Conservation (phyloP, 1,284 basidiomycete species). For the Exobasidium cylindrosporum region DNA sequence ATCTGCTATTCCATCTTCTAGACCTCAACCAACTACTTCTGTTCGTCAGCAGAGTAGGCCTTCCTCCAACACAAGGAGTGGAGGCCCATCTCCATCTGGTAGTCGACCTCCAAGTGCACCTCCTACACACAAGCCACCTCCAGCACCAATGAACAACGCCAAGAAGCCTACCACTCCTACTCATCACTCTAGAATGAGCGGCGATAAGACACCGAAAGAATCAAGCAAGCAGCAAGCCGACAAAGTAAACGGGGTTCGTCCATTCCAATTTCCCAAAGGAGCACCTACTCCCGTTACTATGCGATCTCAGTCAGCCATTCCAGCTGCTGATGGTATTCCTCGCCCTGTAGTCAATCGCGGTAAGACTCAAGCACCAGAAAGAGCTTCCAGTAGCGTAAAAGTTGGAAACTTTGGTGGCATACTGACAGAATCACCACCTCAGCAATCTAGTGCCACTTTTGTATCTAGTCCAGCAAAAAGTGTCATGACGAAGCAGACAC, state of each 20-base stretch:
- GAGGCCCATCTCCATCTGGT: neutral
- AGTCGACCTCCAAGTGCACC: neutral
- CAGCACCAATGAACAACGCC: neutral
- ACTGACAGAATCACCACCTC: neutral
- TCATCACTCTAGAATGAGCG: neutral
- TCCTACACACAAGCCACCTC: neutral
- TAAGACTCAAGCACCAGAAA: neutral
- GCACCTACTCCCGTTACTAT: neutral
- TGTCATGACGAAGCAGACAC: neutral
- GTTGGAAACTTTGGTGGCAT: neutral
- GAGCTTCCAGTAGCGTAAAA: neutral
- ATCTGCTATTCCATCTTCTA: neutral
- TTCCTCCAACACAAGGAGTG: neutral
- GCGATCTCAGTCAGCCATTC: neutral
- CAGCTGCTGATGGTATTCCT: neutral
- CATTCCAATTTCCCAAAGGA: neutral
- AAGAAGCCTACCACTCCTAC: neutral
- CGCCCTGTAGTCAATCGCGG: neutral
- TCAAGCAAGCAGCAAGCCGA: no score
- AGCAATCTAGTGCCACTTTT: neutral
- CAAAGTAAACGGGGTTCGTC: neutral
- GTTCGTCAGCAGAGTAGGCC: no score
- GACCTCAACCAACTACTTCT: neutral
- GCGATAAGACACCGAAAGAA: neutral
- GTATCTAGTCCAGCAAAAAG: neutral